Percentiles rank a stretch among this genome's conserved stretches.
These are phyloP conservation scores for Cryphonectria parasitica DNA, from an alignment of 2,329 filamentous ascomycete genomes.

Conservation along the genomic window DNA sequence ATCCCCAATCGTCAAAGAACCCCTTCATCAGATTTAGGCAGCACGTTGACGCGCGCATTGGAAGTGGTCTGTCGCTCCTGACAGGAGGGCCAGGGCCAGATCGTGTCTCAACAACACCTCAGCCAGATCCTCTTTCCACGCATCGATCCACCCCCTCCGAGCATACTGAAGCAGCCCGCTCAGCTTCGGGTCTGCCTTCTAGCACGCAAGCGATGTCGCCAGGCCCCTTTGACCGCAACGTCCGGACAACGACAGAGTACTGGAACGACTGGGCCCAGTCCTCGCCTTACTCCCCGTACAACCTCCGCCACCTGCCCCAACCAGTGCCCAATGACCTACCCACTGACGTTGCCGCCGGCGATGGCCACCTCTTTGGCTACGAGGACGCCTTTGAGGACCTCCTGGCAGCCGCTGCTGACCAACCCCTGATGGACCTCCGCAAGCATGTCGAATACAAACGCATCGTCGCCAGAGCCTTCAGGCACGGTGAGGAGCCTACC, in stretches of 20 bases:
- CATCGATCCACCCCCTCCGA: not conserved
- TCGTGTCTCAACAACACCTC: constrained; percentile 2
- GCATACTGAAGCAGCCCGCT: constrained; percentile 11
- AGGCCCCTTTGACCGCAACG: not conserved
- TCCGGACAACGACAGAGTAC: constrained; percentile 13
- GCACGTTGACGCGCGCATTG: constrained; percentile 44
- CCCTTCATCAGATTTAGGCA: constrained; percentile 48
- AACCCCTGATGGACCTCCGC: constrained; percentile 46
- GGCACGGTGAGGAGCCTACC: constrained; percentile 18
- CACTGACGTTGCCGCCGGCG: constrained; percentile 34
- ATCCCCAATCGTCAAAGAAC: constrained; percentile 36
- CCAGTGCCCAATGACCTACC: constrained; percentile 52
- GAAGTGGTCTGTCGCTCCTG: constrained; percentile 37
- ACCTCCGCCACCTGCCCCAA: constrained; percentile 50
- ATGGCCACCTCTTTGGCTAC: constrained; percentile 52
- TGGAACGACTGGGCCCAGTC: constrained; percentile 43
- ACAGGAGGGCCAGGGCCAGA: constrained; percentile 32
- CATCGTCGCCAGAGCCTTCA: constrained; percentile 7
- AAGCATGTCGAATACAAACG: constrained; percentile 20
- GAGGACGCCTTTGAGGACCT: constrained; percentile 63
- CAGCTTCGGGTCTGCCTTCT: not conserved
- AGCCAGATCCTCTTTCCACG: constrained; percentile 1
- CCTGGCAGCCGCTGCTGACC: constrained; percentile 50
- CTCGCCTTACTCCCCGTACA: constrained; percentile 50
- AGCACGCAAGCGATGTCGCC: not conserved